A percentile compares a stretch with the other conserved stretches of the same genome.
Conservation (phyloP, 441 rosid species). For the Rhodomyrtus psidioides region DNA sequence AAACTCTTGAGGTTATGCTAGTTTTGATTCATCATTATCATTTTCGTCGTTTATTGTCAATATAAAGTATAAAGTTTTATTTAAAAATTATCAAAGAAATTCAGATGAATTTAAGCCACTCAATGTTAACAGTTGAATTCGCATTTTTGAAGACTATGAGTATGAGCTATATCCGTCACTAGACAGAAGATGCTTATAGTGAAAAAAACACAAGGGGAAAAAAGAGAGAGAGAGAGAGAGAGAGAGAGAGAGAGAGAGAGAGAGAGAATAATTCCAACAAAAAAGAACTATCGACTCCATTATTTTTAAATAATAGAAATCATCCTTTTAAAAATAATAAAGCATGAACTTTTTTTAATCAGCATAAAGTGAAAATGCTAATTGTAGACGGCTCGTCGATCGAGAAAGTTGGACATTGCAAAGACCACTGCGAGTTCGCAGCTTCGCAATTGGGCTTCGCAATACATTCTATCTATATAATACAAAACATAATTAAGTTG, state of each 20-base stretch:
- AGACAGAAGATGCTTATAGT: background rate
- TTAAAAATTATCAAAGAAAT: background rate
- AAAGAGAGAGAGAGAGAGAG: background rate
- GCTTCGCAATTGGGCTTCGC: background rate
- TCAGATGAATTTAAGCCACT: background rate
- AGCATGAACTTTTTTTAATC: background rate
- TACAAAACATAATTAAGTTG: background rate
- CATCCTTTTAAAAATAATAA: background rate
- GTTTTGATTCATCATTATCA: background rate
- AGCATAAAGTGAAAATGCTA: background rate
- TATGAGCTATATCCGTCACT: too few species aligned
- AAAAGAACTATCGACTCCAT: background rate
- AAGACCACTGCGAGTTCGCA: background rate
- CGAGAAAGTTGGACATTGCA: background rate
- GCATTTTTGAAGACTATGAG: too few species aligned
- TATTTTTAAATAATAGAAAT: background rate
- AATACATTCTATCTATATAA: background rate
- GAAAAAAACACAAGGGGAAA: background rate
- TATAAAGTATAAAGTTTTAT: background rate
- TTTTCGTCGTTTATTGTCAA: background rate
- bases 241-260: background rate
- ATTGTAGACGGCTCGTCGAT: background rate
- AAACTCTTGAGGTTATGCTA: background rate
- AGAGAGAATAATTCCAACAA: background rate
- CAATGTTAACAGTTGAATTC: background rate